Evolutionary conservation across 345 rosid species (phyloP), one percentile per base, ranked within the genome.

Genomic region (Euphorbia lathyris): DNA sequence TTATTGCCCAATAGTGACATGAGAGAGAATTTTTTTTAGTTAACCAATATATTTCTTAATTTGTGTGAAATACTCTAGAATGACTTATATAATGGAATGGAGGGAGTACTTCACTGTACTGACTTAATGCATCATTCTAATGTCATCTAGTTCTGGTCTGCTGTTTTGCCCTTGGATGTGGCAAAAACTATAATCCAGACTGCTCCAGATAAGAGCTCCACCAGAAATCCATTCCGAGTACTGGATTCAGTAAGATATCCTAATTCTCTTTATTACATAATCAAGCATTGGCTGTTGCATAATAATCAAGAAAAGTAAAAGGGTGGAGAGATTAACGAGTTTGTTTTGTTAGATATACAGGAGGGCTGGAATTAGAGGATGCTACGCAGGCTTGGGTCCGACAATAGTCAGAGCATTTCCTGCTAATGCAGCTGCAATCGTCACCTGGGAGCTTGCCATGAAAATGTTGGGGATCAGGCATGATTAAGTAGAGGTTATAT

Each of bases 401-500:
- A 96, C 98, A 9, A 80, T 92, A 16, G 81, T 75, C 50, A 85
- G 98, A 79, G 96, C 98, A 45, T 96, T 96, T 79, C 97, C 98
- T 56, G 98, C 99, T 63, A 96, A 96, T 75, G 99, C 98, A 34
- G 90, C 92, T 43, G 97, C 99, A 22, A 96, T 96, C 26, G 97
- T 92, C 66, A 82, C 97, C 67, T 92, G 98, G 99, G 99, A 96
- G 80, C 79, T 96, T 12, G 91, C 97, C 59, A 75, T 87, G 83
- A 89, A 92, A 78, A 60, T 87, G 66, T 75, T 90, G 59, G 95
- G 97, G 60, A 86, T 89, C 76, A 81, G 80, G 52, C 91, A 53
- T 51, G 78, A 77, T 70, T 77, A 75, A 78, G 55, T 51, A 65
- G 11, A 51, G 1, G 36, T 50, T 66, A 8, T n/a, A n/a, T n/a